These are phyloP conservation scores for Capsella rubella DNA, from an alignment of 441 rosid genomes.

Conservation along the genomic window DNA sequence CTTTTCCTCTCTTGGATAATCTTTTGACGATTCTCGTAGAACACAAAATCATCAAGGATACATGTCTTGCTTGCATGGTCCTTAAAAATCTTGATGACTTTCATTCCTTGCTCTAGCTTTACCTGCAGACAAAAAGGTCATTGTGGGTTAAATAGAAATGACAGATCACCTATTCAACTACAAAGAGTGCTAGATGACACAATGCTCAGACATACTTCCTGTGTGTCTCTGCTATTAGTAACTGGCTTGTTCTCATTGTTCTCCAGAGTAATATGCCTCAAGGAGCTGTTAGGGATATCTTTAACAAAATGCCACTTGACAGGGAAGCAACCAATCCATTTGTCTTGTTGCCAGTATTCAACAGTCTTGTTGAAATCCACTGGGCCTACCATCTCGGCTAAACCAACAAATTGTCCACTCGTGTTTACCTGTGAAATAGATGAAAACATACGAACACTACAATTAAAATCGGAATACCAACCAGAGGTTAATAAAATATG, in stretches of 20 bases:
- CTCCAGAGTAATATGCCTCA: slow-evolving; percentile 73
- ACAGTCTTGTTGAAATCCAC: slow-evolving; percentile 71
- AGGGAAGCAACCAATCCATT: slow-evolving; percentile 84
- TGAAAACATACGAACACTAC: slow-evolving; percentile 3
- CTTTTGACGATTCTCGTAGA: slow-evolving; percentile 82
- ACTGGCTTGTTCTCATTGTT: slow-evolving; percentile 85
- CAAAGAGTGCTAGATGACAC: neutral
- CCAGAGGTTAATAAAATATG: neutral
- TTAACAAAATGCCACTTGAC: slow-evolving; percentile 78
- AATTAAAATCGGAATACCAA: neutral
- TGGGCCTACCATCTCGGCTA: slow-evolving; percentile 78
- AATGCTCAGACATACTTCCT: slow-evolving; percentile 53
- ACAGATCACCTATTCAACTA: neutral
- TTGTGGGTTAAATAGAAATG: neutral
- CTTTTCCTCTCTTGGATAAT: slow-evolving; percentile 77
- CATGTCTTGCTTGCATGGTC: slow-evolving; percentile 65
- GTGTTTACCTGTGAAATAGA: slow-evolving; percentile 62
- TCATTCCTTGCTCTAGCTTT: slow-evolving; percentile 66
- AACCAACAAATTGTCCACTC: slow-evolving; percentile 80
- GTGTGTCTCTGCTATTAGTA: slow-evolving; percentile 80
- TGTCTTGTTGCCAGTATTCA: slow-evolving; percentile 84
- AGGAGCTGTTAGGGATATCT: slow-evolving; percentile 69
- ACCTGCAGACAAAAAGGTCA: slow-evolving; percentile 53
- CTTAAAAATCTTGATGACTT: slow-evolving; percentile 81
- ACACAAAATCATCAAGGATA: slow-evolving; percentile 88